Percentiles rank a stretch among this genome's conserved stretches.
Conservation (phyloP, 2,329 filamentous ascomycete genomes). For the Penicillium decumbens region DNA sequence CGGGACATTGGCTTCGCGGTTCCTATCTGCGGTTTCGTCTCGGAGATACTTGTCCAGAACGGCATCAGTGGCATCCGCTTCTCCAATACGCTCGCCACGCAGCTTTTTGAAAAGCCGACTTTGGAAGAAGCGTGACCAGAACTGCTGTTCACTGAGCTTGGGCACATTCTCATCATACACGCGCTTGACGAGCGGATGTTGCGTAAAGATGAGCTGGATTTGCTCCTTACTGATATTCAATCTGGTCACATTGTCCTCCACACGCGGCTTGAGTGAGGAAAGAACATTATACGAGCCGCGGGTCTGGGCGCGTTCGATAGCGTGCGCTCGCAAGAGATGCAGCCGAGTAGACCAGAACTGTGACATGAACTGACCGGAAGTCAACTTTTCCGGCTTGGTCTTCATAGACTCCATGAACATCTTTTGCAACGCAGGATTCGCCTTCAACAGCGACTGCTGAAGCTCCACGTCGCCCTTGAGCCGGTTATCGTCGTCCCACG, state of each 20-base stretch:
- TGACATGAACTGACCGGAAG: conserved; percentile 72
- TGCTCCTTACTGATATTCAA: conserved; percentile 87
- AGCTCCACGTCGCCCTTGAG: conserved; percentile 74
- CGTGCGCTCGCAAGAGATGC: conserved; percentile 80
- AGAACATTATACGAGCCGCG: conserved; percentile 91
- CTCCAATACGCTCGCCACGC: conserved; percentile 79
- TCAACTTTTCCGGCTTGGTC: conserved; percentile 79
- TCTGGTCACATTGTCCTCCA: conserved; percentile 68
- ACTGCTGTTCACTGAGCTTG: conserved; percentile 70
- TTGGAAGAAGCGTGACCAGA: conserved; percentile 93
- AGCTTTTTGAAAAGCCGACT: conserved; percentile 86
- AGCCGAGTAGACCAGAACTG: conserved; percentile 94
- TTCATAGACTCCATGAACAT: conserved; percentile 82
- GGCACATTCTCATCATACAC: conserved; percentile 94
- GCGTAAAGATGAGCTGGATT: conserved; percentile 84
- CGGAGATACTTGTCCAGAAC: conserved; percentile 83
- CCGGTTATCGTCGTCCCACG: conserved; percentile 75
- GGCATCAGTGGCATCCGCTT: conserved; percentile 69
- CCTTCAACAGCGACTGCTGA: conserved; percentile 82
- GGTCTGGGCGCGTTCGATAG: conserved; percentile 80
- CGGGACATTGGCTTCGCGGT: conserved; percentile 62
- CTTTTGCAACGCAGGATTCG: conserved; percentile 68
- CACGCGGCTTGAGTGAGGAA: conserved; percentile 76
- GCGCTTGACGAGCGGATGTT: conserved; percentile 83
- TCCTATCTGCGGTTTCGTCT: conserved; percentile 55